phyloP scores from a whole-genome alignment of 352 stramenopile species.

The Globisporangium emineosum region DNA sequence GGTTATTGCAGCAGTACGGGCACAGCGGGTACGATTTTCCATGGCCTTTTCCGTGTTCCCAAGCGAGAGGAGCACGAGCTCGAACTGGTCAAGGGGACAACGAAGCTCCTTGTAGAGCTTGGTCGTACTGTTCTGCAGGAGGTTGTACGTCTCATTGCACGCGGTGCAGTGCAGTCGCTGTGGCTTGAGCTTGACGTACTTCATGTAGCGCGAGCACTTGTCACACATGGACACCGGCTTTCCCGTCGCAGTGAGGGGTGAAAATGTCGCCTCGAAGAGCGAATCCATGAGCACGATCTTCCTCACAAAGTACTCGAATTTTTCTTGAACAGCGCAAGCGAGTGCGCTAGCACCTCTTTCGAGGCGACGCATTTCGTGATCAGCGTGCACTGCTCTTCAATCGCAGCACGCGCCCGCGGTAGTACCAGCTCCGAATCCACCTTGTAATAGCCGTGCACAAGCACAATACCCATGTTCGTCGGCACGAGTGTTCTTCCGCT shows the following conservation, averaged over 20 bases:
- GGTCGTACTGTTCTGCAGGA: conserved; percentile 32
- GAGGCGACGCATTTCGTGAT: conserved; percentile 69
- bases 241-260: conserved; percentile 32
- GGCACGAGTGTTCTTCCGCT: conserved; percentile 56
- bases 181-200: conserved; percentile 42
- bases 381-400: conserved; percentile 79
- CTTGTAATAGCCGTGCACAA: conserved; percentile 73
- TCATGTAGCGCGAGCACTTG: conserved; percentile 55
- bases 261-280: conserved; percentile 70
- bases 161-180: conserved; percentile 41
- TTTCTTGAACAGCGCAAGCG: conserved; percentile 39
- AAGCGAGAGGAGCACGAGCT: conserved; percentile 51
- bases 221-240: conserved; percentile 50
- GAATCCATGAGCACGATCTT: conserved; percentile 54
- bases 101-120: conserved; percentile 44
- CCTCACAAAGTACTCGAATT: conserved; percentile 58
- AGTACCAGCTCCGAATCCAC: conserved; percentile 75
- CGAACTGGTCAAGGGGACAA: conserved; percentile 52
- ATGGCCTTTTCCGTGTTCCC: conserved; percentile 41
- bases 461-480: conserved; percentile 67
- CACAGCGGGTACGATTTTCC: conserved; percentile 46
- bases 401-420: conserved; percentile 65
- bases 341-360: conserved; percentile 38
- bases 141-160: conserved; percentile 46
- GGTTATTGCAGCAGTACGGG: conserved; percentile 51